Evolutionary conservation across 441 rosid species (phyloP), one percentile per base, ranked within the genome.

Genomic region (Breynia disticha): DNA sequence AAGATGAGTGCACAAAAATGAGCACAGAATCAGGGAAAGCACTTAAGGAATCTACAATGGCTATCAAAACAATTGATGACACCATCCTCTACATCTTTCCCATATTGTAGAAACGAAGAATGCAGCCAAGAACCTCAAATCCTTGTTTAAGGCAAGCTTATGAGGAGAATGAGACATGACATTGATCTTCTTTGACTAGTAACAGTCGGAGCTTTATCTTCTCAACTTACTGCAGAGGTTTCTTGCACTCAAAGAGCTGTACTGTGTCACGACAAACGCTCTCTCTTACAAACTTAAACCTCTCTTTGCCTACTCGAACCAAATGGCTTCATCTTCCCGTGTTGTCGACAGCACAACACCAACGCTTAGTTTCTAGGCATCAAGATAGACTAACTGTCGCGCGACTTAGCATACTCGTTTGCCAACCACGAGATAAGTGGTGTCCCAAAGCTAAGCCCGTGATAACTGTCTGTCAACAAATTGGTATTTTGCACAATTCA

Each of bases 11-110:
- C 65, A 60, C 54, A 9, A 56, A 42, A 15, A 62, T 78, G 50
- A 76, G 80, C 65, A 22, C 20, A 37, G 90, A 78, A 74, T 61
- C 74, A 15, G 65, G 91, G 11, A 80, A 67, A 63, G 80, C 89
- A 24, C 48, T 90, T 52, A 74, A 70, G 66, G 76, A 68, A 48
- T 54, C 82, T 16, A 73, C 94, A 35, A 62, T 67, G 16, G 66
- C 89, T 28, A 70, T 82, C 42, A 82, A 72, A 57, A 68, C 58
- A 35, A 82, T n/a, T 84, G 87, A 59, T 43, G 7, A 67, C 63
- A 43, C 75, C 83, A 32, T 64, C 67, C 32, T 48, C 67, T 2
- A 76, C 76, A 16, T 48, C 57, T 48, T n/a, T 16, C 60, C 57
- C 82, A 80, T 64, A 46, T 86, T 32, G 70, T 69, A 20, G 75